Conservation (phyloP, 78 protist genomes). For the Dictyostelium intermedium region DNA sequence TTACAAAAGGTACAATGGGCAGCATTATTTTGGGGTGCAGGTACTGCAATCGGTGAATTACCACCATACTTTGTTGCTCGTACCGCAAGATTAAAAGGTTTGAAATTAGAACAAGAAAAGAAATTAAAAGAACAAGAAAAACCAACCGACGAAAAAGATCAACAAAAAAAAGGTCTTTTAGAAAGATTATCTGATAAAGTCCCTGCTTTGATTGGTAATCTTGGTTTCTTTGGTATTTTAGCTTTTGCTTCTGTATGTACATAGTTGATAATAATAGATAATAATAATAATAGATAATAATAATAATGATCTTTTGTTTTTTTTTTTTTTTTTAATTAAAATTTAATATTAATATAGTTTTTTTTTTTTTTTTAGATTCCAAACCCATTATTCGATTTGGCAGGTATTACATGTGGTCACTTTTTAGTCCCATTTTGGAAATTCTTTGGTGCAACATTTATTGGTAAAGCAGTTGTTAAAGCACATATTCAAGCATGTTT, state of each 20-base stretch:
- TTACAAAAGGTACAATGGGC: constrained; percentile 60
- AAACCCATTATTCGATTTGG: constrained; percentile 89
- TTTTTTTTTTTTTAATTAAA: not conserved
- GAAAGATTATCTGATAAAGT: constrained; percentile 29
- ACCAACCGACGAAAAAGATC: not conserved
- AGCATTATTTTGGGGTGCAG: constrained; percentile 90
- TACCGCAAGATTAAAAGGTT: constrained; percentile 60
- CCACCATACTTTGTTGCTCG: constrained; percentile 92
- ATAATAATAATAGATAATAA: not conserved
- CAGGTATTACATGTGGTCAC: constrained; percentile 91
- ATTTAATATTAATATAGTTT: not conserved
- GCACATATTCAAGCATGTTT: constrained; percentile 84
- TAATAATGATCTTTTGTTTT: not conserved
- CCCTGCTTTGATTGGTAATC: constrained; percentile 64
- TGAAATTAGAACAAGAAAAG: constrained; percentile 37
- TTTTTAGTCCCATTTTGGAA: constrained; percentile 88
- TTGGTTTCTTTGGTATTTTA: constrained; percentile 88
- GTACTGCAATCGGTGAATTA: constrained; percentile 93
- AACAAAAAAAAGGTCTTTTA: constrained; percentile 16
- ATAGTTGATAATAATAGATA: not conserved
- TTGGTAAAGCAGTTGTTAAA: constrained; percentile 91
- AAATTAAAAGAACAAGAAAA: constrained; percentile 5
- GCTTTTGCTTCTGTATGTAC: constrained; percentile 84
- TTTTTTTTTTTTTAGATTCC: constrained; percentile 73
- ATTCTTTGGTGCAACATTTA: constrained; percentile 89